Evolutionary conservation across 2,329 filamentous ascomycete species (phyloP).

Genomic region (Talaromyces verruculosus): DNA sequence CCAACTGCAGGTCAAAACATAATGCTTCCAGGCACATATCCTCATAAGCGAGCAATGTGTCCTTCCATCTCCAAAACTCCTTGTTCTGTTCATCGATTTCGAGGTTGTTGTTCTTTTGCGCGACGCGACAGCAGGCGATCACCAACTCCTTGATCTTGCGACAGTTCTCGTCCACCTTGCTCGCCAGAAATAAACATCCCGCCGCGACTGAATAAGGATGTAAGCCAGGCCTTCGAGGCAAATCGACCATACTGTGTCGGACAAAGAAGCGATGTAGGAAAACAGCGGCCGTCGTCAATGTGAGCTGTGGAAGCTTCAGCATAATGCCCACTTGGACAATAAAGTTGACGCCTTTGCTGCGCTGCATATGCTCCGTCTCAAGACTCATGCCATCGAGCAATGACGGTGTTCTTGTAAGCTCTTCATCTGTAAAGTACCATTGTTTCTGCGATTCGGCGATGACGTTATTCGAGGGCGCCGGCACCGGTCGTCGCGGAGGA

Average conservation of each 20-base stretch:
- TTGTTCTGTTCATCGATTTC: slow-evolving; percentile 95
- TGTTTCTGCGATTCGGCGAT: slow-evolving; percentile 63
- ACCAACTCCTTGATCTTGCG: slow-evolving; percentile 94
- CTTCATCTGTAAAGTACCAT: slow-evolving; percentile 86
- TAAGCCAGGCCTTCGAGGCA: slow-evolving; percentile 66
- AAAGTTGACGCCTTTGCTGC: slow-evolving; percentile 93
- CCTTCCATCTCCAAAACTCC: slow-evolving; percentile 97
- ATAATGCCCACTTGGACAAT: slow-evolving; percentile 92
- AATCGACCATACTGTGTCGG: slow-evolving; percentile 76
- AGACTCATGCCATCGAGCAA: slow-evolving; percentile 76
- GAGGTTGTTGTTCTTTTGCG: slow-evolving; percentile 88
- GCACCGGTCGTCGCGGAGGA: slow-evolving; percentile 32
- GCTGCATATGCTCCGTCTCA: slow-evolving; percentile 73
- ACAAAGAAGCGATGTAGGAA: slow-evolving; percentile 98
- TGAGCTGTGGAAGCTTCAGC: slow-evolving; percentile 87
- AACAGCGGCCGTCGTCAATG: slow-evolving; percentile 84
- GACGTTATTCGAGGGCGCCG: slow-evolving; percentile 47
- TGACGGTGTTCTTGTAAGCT: slow-evolving; percentile 79
- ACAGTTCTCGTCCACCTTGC: slow-evolving; percentile 96
- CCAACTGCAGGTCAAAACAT: slow-evolving; percentile 89
- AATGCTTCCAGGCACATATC: slow-evolving; percentile 87
- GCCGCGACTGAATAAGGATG: slow-evolving; percentile 95
- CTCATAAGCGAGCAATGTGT: slow-evolving; percentile 89
- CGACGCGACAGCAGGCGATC: slow-evolving; percentile 87
- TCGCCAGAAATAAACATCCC: slow-evolving; percentile 87